Evolutionary conservation across 2,329 filamentous ascomycete genomes (phyloP), one percentile per base, ranked within the genome.

Genomic region (Aspergillus tubingensis): DNA sequence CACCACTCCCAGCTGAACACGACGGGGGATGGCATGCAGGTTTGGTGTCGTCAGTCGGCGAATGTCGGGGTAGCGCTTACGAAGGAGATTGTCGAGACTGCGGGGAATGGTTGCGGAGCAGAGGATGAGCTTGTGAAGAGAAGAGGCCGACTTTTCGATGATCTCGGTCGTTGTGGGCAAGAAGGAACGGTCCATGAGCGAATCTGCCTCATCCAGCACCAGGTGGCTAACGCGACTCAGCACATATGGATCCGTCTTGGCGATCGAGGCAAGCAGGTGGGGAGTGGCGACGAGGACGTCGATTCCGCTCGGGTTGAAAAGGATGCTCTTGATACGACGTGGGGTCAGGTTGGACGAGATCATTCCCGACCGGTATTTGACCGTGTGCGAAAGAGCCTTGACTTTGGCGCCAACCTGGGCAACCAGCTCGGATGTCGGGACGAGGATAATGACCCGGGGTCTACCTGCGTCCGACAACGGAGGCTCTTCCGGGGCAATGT

Each of bases 31-130:
- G 60, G 95, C 92, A 77, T 99, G 95, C 0, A 99, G 84, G 72
- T 98, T 97, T 0, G 95, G 95, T 0, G 95, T 99, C 1, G 94
- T 94, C 64, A 99, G 88, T 62, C 95, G 90, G 49, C 83, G 81
- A 79, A 96, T 92, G 67, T 91, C 83, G 0, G 95, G 94, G 75
- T 93, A 97, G 64, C 88, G 88, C 63, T 87, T 86, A 55, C 86
- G 86, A n/a, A 99, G 84, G 74, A 90, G 92, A 66, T 86, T 88
- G 79, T 99, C 95, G 17, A 99, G 85, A 67, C 91, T 91, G 65
- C 89, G 87, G 2, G 96, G 95, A 63, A 99, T 98, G 5, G 95
- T 99, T 54, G 95, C 95, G 3, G 94, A 98, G 81, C 95, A 99
- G 65, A 98, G 86, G 50, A 99, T 84, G 23, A 99, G 83, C 73